These are phyloP conservation scores for Tillandsia leiboldiana DNA, from an alignment of 176 grass and related monocot species.

Conservation along the genomic window DNA sequence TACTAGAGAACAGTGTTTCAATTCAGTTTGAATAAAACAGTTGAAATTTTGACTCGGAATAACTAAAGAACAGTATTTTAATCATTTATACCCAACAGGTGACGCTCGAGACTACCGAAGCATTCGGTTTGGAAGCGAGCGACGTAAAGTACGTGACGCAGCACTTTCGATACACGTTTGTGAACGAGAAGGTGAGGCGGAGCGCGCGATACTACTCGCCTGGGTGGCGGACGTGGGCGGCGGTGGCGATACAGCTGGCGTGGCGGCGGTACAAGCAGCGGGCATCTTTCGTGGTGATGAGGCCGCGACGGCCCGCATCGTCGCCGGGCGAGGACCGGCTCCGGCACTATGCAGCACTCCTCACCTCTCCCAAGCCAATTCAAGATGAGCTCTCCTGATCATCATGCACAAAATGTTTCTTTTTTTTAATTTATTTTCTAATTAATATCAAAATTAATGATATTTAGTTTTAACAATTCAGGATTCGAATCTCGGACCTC, in stretches of 20 bases:
- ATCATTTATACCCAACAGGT: not conserved
- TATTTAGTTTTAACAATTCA: too few relatives aligned
- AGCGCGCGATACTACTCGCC: conserved; percentile 90
- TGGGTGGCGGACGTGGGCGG: conserved; percentile 83
- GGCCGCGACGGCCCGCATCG: conserved; percentile 39
- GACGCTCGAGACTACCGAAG: conserved; percentile 71
- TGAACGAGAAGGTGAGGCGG: conserved; percentile 61
- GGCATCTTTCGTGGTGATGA: conserved; percentile 43
- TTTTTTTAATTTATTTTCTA: too few relatives aligned
- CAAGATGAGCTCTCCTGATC: not conserved
- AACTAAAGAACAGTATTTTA: too few relatives aligned
- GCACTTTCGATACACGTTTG: conserved; percentile 87
- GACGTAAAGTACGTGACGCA: conserved; percentile 93
- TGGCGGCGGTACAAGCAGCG: conserved; percentile 66
- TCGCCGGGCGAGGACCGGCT: conserved; percentile 79
- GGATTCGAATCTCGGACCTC: too few relatives aligned
- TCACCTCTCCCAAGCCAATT: conserved; percentile 76
- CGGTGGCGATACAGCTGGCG: conserved; percentile 79
- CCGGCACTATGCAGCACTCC: conserved; percentile 64
- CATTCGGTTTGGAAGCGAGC: conserved; percentile 55
- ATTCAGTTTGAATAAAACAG: too few relatives aligned
- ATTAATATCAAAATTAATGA: too few relatives aligned
- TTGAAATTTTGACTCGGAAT: too few relatives aligned
- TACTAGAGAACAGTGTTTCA: too few relatives aligned
- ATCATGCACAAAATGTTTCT: not conserved